Conservation (phyloP, 1,284 basidiomycete species). For the Ustilago nuda region DNA sequence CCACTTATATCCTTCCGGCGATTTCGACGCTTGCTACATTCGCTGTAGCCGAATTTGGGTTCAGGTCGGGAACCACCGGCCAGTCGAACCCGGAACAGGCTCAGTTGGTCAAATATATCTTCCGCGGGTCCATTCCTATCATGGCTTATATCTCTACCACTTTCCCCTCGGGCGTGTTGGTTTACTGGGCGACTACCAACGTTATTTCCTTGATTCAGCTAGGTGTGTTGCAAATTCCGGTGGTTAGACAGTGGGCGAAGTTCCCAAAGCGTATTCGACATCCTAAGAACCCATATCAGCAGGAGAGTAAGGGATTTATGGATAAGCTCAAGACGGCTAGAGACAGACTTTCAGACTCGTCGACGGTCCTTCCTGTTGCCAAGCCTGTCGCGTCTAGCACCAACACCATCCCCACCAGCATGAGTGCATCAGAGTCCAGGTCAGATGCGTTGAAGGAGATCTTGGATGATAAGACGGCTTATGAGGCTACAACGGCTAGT, state of each 20-base stretch:
- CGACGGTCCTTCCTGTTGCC: background rate
- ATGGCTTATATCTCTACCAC: slow-evolving; percentile 75
- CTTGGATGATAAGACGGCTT: slow-evolving; percentile 35
- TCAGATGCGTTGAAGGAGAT: slow-evolving; percentile 47
- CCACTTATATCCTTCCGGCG: slow-evolving; percentile 81
- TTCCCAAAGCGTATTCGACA: slow-evolving; percentile 55
- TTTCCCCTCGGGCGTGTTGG: slow-evolving; percentile 74
- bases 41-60: slow-evolving; percentile 75
- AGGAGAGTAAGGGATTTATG: slow-evolving; percentile 40
- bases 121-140: slow-evolving; percentile 76
- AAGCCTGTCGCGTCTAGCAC: slow-evolving; percentile 9
- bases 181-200: slow-evolving; percentile 75
- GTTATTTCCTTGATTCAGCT: slow-evolving; percentile 73
- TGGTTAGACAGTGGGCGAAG: slow-evolving; percentile 39
- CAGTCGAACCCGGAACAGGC: slow-evolving; percentile 68
- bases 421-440: slow-evolving; percentile 10
- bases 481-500: slow-evolving; percentile 14
- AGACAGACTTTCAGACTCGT: slow-evolving; percentile 21
- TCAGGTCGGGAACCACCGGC: slow-evolving; percentile 73
- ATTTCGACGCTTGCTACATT: slow-evolving; percentile 77
- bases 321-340: slow-evolving; percentile 34
- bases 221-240: slow-evolving; percentile 47
- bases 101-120: slow-evolving; percentile 79
- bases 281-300: slow-evolving; percentile 46
- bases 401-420: background rate